Evolutionary conservation across 2,329 filamentous ascomycete genomes (phyloP).

Genomic region (Alternaria sp.): DNA sequence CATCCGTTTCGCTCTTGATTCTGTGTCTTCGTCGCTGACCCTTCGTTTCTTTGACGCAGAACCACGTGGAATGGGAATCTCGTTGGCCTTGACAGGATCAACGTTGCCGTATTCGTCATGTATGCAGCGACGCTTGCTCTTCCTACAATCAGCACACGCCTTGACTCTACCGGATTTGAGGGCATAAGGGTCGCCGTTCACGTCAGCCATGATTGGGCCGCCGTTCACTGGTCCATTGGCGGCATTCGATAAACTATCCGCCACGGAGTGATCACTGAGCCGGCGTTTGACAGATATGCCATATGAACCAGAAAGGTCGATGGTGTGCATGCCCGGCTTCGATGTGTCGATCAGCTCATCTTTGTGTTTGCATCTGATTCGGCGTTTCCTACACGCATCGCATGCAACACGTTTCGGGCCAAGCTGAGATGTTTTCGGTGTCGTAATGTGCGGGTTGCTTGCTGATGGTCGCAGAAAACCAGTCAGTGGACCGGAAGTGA

Average conservation of each 20-base stretch:
- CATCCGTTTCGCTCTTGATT: constrained; percentile 34
- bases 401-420: constrained; percentile 69
- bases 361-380: constrained; percentile 71
- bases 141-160: constrained; percentile 72
- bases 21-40: constrained; percentile 43
- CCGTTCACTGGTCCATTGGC: constrained; percentile 37
- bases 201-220: constrained; percentile 45
- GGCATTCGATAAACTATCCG: constrained; percentile 25
- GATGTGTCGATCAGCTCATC: constrained; percentile 57
- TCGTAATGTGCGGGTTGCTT: constrained; percentile 53
- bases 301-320: constrained; percentile 43
- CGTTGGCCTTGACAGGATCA: constrained; percentile 70
- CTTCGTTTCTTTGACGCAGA: constrained; percentile 65
- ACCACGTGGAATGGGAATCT: constrained; percentile 67
- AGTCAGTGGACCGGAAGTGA: constrained; percentile 37
- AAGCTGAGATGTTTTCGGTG: constrained; percentile 66
- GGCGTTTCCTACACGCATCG: constrained; percentile 68
- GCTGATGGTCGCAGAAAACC: constrained; percentile 50
- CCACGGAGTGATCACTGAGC: constrained; percentile 43
- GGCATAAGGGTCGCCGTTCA: constrained; percentile 52
- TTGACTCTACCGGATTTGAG: constrained; percentile 68
- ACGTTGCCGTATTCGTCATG: constrained; percentile 72
- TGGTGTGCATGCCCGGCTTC: constrained; percentile 43
- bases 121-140: constrained; percentile 74
- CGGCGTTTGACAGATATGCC: constrained; percentile 47